These are phyloP conservation scores for Diaporthe batatas DNA, from an alignment of 2,329 filamentous ascomycete genomes.

Conservation along the genomic window DNA sequence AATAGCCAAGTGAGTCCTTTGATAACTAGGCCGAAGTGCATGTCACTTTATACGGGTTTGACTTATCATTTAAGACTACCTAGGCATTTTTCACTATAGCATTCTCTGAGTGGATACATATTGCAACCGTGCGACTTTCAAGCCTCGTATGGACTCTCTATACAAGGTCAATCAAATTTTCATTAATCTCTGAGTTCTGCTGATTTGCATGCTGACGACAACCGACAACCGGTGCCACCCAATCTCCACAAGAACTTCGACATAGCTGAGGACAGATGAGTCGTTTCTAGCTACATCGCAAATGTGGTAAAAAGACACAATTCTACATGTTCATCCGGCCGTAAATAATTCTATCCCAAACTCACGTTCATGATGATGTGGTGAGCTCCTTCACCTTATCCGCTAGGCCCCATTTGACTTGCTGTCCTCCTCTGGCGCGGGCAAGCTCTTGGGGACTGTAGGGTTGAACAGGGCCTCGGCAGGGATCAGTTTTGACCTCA, in stretches of 20 bases:
- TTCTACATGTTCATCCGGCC: background rate
- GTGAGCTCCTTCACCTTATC: slow-evolving; percentile 53
- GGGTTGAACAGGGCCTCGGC: slow-evolving; percentile 80
- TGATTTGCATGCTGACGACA: background rate
- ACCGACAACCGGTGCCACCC: no score
- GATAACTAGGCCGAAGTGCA: background rate
- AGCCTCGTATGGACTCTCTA: background rate
- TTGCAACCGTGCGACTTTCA: no score
- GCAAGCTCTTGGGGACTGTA: slow-evolving; percentile 60
- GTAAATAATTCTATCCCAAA: background rate
- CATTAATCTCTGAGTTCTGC: background rate
- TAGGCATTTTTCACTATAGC: background rate
- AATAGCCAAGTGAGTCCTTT: background rate
- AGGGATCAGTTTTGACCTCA: slow-evolving; percentile 78
- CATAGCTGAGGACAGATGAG: background rate
- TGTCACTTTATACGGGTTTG: no score
- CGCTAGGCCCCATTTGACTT: slow-evolving; percentile 47
- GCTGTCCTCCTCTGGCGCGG: slow-evolving; percentile 43
- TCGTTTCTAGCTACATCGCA: background rate
- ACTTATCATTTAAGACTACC: background rate
- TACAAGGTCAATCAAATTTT: background rate
- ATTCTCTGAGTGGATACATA: no score
- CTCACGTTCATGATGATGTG: slow-evolving; percentile 42
- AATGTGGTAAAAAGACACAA: background rate
- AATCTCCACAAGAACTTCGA: background rate